Conservation (phyloP, 1,139 yeast genomes). For the Wickerhamomyces sp. region DNA sequence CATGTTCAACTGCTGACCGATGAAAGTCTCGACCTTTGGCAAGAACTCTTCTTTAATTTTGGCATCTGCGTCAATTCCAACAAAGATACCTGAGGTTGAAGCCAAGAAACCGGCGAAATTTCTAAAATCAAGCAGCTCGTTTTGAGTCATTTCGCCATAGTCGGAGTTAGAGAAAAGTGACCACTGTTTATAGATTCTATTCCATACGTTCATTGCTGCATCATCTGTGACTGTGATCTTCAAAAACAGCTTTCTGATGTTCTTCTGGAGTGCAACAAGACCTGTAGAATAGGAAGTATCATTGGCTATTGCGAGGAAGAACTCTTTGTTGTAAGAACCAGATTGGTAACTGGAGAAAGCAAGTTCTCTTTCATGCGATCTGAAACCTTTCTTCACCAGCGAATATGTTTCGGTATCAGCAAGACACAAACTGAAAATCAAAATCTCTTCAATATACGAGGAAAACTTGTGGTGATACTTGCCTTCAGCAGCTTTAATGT, state of each 20-base stretch:
- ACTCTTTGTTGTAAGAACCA: constrained; percentile 33
- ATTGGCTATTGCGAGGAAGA: constrained; percentile 45
- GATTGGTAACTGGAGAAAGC: constrained; percentile 13
- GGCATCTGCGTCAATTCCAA: constrained; percentile 30
- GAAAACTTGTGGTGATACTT: constrained; percentile 22
- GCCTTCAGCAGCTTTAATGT: constrained; percentile 22
- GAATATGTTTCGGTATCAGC: constrained; percentile 54
- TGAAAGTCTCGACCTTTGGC: constrained; percentile 46
- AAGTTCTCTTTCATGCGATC: constrained; percentile 40
- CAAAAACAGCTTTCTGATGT: constrained; percentile 50
- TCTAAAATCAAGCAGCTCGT: constrained; percentile 39
- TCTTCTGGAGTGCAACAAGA: constrained; percentile 70
- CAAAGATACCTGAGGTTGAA: constrained; percentile 51
- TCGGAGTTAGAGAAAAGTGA: constrained; percentile 25
- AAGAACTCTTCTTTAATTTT: constrained; percentile 32
- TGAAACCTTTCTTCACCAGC: constrained; percentile 44
- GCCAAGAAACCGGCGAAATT: constrained; percentile 61
- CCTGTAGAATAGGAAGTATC: constrained; percentile 67
- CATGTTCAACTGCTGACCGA: constrained; percentile 35
- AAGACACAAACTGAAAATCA: constrained; percentile 45
- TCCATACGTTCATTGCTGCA: constrained; percentile 60
- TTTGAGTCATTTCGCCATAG: constrained; percentile 20
- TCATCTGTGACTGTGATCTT: constrained; percentile 54
- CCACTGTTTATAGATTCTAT: constrained; percentile 56
- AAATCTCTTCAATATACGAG: constrained; percentile 39